Percentiles rank a stretch among this genome's conserved stretches.
phyloP scores from a whole-genome alignment of 2,329 filamentous ascomycete species.

The Berkeleyomyces basicola region DNA sequence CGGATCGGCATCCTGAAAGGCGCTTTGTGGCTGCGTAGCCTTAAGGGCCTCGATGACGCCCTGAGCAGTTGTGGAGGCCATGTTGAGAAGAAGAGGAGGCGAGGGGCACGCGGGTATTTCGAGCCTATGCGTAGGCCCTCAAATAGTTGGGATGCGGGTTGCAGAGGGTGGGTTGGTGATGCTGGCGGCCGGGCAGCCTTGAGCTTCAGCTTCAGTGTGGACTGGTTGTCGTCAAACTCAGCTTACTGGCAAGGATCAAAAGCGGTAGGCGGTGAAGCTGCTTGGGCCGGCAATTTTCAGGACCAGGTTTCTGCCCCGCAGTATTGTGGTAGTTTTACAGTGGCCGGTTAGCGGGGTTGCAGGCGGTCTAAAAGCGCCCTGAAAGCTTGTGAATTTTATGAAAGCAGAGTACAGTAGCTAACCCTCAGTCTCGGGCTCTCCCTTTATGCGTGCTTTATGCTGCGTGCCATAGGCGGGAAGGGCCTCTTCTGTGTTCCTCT shows the following conservation, averaged over 20 bases:
- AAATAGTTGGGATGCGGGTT: not conserved
- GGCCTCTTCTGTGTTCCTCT: not conserved
- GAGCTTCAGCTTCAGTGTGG: not conserved
- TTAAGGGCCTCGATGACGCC: conserved; percentile 13
- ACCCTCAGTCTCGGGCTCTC: too few species aligned
- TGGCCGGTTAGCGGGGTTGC: not conserved
- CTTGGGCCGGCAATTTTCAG: not conserved
- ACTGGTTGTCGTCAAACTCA: not conserved
- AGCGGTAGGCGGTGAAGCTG: not conserved
- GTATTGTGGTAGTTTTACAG: not conserved
- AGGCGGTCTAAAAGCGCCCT: not conserved
- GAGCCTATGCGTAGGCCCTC: not conserved
- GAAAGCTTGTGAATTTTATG: too few species aligned
- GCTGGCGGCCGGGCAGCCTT: not conserved
- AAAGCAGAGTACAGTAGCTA: too few species aligned
- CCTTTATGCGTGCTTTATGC: not conserved
- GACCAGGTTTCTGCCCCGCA: not conserved
- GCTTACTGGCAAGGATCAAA: not conserved
- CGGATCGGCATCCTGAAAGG: conserved; percentile 11
- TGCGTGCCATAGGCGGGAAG: not conserved
- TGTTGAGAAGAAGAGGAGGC: not conserved
- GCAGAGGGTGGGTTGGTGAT: not conserved
- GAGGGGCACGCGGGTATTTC: not conserved
- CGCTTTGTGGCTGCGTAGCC: conserved; percentile 12
- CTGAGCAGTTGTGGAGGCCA: conserved; percentile 5